Evolutionary conservation across 768 basidiomycete species (phyloP), one percentile per base, ranked within the genome.

Genomic region (Russula compacta): DNA sequence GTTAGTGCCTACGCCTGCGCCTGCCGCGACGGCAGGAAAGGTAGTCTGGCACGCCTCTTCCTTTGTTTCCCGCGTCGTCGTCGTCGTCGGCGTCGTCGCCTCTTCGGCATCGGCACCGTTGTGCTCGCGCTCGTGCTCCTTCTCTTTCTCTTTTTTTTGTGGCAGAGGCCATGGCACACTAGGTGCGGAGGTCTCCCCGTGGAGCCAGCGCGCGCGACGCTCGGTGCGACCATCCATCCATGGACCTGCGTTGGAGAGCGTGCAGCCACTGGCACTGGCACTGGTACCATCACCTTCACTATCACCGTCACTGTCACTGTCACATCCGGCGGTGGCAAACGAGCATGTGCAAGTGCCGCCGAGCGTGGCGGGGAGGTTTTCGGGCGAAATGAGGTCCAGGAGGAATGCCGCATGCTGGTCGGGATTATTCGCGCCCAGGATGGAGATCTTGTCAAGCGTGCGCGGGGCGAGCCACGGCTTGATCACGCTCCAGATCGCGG

Each of bases 401-500:
- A 91, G 75, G 40, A 89, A 75, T 21, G 75, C 76, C 0, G 78
- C 70, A 61, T 75, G 70, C 70, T 88, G 88, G 0, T 55, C 42
- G 19, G 53, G 32, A 2, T 53, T 46, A 68, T 87, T 76, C 54
- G 76, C 71, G 33, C 86, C 86, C 21, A 87, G 71, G 17, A 91
- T 79, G 56, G 82, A 78, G 52, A 90, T 76, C 69, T 89, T 89
- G 39, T 78, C 81, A 1, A 75, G 78, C 0, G 88, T 89, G 69
- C 87, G 87, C 68, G 84, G 84, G 14, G 86, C 78, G 55, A 90
- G 73, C 87, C 87, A 89, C 3, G 81, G 84, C 68, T 81, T 85
- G 32, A 90, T 77, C 54, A 81, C 71, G 47, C 75, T 73, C 87
- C 87, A 90, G 60, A 90, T 88, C 32, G 80, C 77, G 1, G 87